Evolutionary conservation across 2,329 filamentous ascomycete species (phyloP).

Genomic region (Claviceps monticola): DNA sequence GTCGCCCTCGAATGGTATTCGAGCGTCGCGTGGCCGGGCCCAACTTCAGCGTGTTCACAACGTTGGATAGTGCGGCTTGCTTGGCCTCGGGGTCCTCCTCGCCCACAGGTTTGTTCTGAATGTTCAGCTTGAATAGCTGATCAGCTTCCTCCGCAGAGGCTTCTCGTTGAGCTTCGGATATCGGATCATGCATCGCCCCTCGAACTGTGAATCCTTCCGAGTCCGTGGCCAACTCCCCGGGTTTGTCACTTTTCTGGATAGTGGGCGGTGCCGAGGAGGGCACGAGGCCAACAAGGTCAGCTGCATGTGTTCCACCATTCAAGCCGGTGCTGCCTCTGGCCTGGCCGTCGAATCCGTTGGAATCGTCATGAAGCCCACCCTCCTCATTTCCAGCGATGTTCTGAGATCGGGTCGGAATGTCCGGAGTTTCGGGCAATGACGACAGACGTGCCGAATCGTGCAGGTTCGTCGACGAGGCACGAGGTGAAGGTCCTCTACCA

Average conservation of each 20-base stretch:
- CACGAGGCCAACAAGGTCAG: conserved; percentile 36
- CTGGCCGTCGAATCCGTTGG: conserved; percentile 28
- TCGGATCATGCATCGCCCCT: conserved; percentile 45
- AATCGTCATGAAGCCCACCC: conserved; percentile 25
- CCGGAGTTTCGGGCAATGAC: conserved; percentile 43
- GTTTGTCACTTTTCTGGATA: conserved; percentile 25
- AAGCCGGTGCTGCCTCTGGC: conserved; percentile 20
- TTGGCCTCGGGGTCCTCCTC: conserved; percentile 66
- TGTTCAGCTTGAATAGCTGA: conserved; percentile 67
- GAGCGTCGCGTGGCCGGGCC: conserved; percentile 53
- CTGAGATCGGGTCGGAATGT: conserved; percentile 18
- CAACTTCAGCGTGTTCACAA: conserved; percentile 57
- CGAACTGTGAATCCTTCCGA: conserved; percentile 67
- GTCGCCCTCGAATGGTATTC: conserved; percentile 71
- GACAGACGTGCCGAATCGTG: conserved; percentile 39
- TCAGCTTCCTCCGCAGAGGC: conserved; percentile 41
- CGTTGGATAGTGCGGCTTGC: conserved; percentile 58
- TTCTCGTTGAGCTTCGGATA: conserved; percentile 60
- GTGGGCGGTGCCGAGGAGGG: conserved; percentile 39
- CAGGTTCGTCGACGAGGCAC: conserved; percentile 45
- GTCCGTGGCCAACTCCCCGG: conserved; percentile 38
- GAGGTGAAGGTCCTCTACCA: conserved; percentile 40
- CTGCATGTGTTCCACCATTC: conserved; percentile 35
- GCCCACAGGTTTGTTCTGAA: conserved; percentile 61
- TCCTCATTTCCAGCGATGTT: conserved; percentile 13